Conservation (phyloP, 345 rosid genomes). For the Moringa oleifera region DNA sequence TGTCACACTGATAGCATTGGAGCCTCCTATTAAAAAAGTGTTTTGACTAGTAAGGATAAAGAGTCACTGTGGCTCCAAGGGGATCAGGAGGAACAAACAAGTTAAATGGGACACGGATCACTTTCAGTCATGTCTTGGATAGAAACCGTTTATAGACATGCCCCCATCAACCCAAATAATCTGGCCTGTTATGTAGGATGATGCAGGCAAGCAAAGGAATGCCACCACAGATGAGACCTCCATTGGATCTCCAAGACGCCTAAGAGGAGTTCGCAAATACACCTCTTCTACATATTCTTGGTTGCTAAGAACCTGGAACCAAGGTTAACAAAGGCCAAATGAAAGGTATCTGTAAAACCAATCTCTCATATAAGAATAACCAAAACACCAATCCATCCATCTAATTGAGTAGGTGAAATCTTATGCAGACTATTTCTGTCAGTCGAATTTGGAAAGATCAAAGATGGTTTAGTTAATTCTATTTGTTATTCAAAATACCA, state of each 20-base stretch:
- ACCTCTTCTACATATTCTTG: constrained; percentile 47
- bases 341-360: too few species aligned
- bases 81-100: constrained; percentile 1
- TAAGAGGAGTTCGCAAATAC: constrained; percentile 50
- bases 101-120: background rate
- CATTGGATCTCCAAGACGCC: constrained; percentile 51
- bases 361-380: too few species aligned
- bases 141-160: constrained; percentile 61
- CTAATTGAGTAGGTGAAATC: too few species aligned
- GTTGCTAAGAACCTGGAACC: constrained; percentile 35
- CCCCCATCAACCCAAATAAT: constrained; percentile 63
- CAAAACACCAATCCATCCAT: background rate
- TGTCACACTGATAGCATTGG: too few species aligned
- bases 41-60: too few species aligned
- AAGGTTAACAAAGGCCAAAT: background rate
- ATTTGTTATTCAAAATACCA: background rate
- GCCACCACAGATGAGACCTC: constrained; percentile 71
- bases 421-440: too few species aligned
- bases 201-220: constrained; percentile 71
- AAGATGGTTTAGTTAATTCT: too few species aligned
- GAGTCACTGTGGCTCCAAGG: too few species aligned
- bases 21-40: too few species aligned
- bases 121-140: constrained; percentile 36
- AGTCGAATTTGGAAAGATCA: too few species aligned
- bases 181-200: constrained; percentile 77